Base-by-base conservation (phyloP, 495 filamentous ascomycete genomes). In the Penicillium atrosanguineum region DNA sequence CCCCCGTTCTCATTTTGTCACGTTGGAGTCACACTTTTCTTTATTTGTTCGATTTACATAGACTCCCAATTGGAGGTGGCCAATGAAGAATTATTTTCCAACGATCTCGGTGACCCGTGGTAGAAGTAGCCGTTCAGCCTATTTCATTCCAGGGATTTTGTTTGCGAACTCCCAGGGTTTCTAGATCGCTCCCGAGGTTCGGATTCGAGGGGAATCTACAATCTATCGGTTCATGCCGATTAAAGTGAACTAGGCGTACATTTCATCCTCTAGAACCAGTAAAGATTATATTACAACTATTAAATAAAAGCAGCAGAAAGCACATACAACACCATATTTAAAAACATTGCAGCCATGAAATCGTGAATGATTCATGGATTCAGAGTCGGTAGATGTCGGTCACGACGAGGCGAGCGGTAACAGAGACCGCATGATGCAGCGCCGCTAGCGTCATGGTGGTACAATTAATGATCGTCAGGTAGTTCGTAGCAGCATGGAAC, bases 221-320 rank as follows among this genome's bases (percentile, higher is more conserved):
- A 14, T 12, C 8, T 34, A 34, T 1, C 15, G 11, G 19, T n/a
- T 38, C 6, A n/a, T 4, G 12, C 9, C 19, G 37, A 2, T 37
- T 23, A 23, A 23, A 11, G 20, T 21, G 7, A 20, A 3, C 11
- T 20, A 44, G 3, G 20, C 6, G 23, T 15, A 19, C 19, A 46
- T 7, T 12, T 19, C 3, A 23, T n/a, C 21, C 5, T 23, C 6
- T 34, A 46, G 19, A 14, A 34, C 14, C 5, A 49, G 38, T 40
- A 50, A 34, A 56, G n/a, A 66, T 62, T 67, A 62, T 62, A 67
- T 64, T 67, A 67, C 61, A 64, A 56, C 53, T 55, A 57, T 58
- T 63, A 57, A 28, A 19, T 59, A 59, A 44, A 39, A 47, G 38
- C 34, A 43, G 37, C 44, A 48, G 45, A 9, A 44, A 28, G 15